Conservation (phyloP, 148 eudicot species). For the Chenopodium berlandieri region DNA sequence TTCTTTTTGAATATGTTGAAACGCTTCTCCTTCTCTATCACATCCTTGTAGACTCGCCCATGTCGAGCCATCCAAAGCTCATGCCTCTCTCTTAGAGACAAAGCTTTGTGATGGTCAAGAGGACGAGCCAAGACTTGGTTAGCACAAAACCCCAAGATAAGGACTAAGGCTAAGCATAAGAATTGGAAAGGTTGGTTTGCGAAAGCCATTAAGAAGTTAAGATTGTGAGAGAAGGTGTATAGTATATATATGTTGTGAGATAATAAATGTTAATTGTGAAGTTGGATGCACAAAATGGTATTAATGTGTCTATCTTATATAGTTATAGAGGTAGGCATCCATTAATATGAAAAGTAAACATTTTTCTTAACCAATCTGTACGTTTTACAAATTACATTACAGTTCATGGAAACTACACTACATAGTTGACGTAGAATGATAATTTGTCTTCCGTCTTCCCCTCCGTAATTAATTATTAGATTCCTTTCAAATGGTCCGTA, state of each 20-base stretch:
- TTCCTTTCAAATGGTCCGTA: background rate
- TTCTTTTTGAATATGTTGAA: too few relatives aligned
- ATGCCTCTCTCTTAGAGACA: too few relatives aligned
- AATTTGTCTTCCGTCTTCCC: too few relatives aligned
- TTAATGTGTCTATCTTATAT: background rate
- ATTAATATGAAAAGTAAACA: too few relatives aligned
- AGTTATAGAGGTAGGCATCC: background rate
- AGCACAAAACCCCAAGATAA: background rate
- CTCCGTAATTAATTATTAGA: too few relatives aligned
- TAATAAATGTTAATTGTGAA: background rate
- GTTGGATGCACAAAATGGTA: background rate
- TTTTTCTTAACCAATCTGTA: too few relatives aligned
- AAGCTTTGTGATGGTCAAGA: background rate
- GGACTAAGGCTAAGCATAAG: conserved; percentile 22
- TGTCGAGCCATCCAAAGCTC: too few relatives aligned
- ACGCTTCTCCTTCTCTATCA: too few relatives aligned
- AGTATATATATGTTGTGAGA: background rate
- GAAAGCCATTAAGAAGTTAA: conserved; percentile 21
- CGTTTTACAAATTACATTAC: too few relatives aligned
- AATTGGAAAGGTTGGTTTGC: conserved; percentile 1
- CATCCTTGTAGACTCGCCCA: too few relatives aligned
- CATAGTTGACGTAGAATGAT: too few relatives aligned
- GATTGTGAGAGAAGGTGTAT: background rate
- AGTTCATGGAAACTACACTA: too few relatives aligned
- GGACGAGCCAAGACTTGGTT: conserved; percentile 20